These are phyloP conservation scores for Candida easanensis DNA, from an alignment of 805 yeast species.

Conservation along the genomic window DNA sequence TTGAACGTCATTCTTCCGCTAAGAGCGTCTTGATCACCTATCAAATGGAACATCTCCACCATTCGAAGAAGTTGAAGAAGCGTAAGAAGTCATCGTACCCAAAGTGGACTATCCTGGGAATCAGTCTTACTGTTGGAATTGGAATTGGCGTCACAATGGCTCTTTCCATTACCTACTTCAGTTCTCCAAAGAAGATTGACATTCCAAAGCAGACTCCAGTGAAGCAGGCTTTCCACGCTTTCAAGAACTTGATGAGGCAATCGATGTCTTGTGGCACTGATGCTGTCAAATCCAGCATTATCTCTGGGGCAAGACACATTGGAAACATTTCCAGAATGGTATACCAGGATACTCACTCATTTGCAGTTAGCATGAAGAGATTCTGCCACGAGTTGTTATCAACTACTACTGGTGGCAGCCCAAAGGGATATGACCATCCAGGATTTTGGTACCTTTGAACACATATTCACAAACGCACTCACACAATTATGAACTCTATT, in stretches of 20 bases:
- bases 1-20: not conserved
- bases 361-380: not conserved
- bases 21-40: conserved; percentile 17
- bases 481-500: conserved; percentile 1
- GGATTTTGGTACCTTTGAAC: conserved; percentile 15
- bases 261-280: not conserved
- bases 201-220: conserved; percentile 1
- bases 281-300: not conserved
- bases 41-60: conserved; percentile 8
- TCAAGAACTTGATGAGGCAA: not conserved
- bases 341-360: conserved; percentile 9
- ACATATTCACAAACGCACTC: not conserved
- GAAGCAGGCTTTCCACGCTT: not conserved
- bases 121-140: conserved; percentile 23
- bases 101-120: conserved; percentile 14
- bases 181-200: not conserved
- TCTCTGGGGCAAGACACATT: conserved; percentile 7
- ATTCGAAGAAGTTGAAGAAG: conserved; percentile 18
- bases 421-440: conserved; percentile 9
- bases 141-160: conserved; percentile 28
- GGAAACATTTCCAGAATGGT: conserved; percentile 9
- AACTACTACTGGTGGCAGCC: not conserved
- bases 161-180: conserved; percentile 9
- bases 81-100: conserved; percentile 7
- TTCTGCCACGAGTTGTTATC: not conserved